phyloP scores from a whole-genome alignment of 2,329 filamentous ascomycete genomes.

The Ascocoryne sarcoides region DNA sequence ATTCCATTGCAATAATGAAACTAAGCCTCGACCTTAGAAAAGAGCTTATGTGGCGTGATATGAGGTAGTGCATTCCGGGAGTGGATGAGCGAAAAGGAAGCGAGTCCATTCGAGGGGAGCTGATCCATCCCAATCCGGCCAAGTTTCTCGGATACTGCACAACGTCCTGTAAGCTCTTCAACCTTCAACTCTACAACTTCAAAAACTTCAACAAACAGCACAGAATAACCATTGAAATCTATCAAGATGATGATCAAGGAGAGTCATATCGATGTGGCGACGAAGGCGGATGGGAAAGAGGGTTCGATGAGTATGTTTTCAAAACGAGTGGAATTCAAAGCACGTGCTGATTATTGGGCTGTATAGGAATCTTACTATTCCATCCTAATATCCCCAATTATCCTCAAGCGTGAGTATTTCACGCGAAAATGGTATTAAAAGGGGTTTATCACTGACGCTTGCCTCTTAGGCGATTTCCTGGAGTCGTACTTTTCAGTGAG shows the following conservation, averaged over 20 bases:
- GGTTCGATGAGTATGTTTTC: constrained; percentile 42
- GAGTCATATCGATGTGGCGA: constrained; percentile 49
- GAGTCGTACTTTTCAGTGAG: constrained; percentile 82
- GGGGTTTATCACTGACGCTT: constrained; percentile 6
- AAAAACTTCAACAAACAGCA: too few relatives aligned
- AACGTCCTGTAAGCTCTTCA: too few relatives aligned
- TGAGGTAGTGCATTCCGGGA: too few relatives aligned
- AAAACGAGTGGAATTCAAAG: background rate
- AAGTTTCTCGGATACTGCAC: too few relatives aligned
- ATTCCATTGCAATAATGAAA: too few relatives aligned
- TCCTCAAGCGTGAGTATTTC: constrained; percentile 60
- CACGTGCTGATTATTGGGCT: constrained; percentile 10
- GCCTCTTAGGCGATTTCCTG: constrained; percentile 60
- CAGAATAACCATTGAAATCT: background rate
- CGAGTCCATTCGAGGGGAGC: background rate
- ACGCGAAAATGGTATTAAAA: background rate
- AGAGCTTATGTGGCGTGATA: too few relatives aligned
- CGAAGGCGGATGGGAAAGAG: constrained; percentile 45
- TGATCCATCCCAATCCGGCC: background rate
- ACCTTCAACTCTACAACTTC: too few relatives aligned
- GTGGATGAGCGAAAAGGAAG: too few relatives aligned
- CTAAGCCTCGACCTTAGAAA: too few relatives aligned
- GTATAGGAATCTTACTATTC: constrained; percentile 84
- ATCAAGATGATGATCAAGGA: constrained; percentile 50
- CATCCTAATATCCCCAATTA: constrained; percentile 79